Conservation (phyloP, 345 rosid species). For the Pugionium cornutum region DNA sequence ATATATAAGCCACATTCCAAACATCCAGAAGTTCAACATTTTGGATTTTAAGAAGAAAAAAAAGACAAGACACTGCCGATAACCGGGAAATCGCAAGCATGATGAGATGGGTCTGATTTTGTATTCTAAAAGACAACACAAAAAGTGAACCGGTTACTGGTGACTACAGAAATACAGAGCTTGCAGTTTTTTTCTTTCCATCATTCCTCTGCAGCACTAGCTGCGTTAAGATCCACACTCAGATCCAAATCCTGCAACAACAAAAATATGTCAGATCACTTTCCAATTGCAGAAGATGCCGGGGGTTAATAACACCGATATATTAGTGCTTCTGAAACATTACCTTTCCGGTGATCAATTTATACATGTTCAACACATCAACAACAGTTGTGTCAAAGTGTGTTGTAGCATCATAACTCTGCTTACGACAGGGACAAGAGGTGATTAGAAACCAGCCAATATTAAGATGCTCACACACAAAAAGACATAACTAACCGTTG, state of each 20-base stretch:
- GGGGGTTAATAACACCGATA: background rate
- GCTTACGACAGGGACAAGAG: slow-evolving; percentile 32
- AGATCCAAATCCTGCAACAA: slow-evolving; percentile 69
- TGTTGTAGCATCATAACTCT: slow-evolving; percentile 31
- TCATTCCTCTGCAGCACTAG: slow-evolving; percentile 93
- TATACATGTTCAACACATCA: slow-evolving; percentile 89
- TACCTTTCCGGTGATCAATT: slow-evolving; percentile 96
- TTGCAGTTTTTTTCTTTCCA: background rate
- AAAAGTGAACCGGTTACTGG: slow-evolving; percentile 10
- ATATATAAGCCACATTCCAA: background rate
- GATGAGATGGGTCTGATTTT: slow-evolving; percentile 11
- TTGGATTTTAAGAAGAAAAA: background rate
- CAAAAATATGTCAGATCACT: background rate
- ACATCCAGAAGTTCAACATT: slow-evolving; percentile 18
- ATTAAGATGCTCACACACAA: background rate
- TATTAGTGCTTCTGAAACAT: slow-evolving; percentile 6
- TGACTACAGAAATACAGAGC: background rate
- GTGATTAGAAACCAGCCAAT: slow-evolving; percentile 20
- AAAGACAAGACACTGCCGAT: background rate
- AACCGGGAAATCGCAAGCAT: background rate
- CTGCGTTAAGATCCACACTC: slow-evolving; percentile 86
- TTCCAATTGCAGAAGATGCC: background rate
- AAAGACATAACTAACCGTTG: slow-evolving; percentile 51
- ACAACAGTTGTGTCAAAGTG: slow-evolving; percentile 34
- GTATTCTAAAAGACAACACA: slow-evolving; percentile 20